Percentiles rank a stretch among this genome's conserved stretches.
Conservation (phyloP, 306 rosid genomes). For the Pterocarpus macrocarpus region DNA sequence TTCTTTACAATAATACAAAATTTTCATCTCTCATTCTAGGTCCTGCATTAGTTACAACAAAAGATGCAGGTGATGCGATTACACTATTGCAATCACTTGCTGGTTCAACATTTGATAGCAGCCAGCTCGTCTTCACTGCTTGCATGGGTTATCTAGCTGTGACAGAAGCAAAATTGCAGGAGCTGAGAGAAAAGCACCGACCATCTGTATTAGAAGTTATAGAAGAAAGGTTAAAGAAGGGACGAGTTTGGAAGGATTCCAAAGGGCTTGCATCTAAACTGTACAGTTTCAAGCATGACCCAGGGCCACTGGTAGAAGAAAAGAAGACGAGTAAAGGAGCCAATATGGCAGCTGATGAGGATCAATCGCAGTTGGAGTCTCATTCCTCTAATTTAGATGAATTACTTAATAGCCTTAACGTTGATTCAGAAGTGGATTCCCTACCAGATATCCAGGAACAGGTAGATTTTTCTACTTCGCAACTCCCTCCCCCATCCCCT, state of each 20-base stretch:
- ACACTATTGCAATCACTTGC: conserved; percentile 82
- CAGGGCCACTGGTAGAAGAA: conserved; percentile 61
- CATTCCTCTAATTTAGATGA: conserved; percentile 63
- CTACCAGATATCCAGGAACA: conserved; percentile 88
- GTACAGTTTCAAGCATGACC: conserved; percentile 88
- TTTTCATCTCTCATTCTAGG: conserved; percentile 58
- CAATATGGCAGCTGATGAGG: conserved; percentile 47
- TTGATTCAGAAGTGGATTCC: conserved; percentile 71
- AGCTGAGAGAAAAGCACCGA: conserved; percentile 80
- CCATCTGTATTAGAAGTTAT: conserved; percentile 72
- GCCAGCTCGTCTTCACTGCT: conserved; percentile 94
- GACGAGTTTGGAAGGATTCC: conserved; percentile 80
- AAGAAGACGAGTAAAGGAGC: conserved; percentile 50
- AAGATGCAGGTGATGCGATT: conserved; percentile 96
- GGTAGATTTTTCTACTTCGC: conserved; percentile 63
- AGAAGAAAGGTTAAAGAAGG: conserved; percentile 77
- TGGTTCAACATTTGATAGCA: conserved; percentile 96
- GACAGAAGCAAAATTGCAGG: conserved; percentile 78
- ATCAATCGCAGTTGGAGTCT: conserved; percentile 45
- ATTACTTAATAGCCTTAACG: conserved; percentile 66
- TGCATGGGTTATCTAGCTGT: conserved; percentile 91
- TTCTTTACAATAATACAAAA: conserved; percentile 1
- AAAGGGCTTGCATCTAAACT: conserved; percentile 90
- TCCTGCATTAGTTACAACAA: conserved; percentile 82
- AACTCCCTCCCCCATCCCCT: conserved; percentile 8